Base-by-base conservation (phyloP, 345 rosid genomes). In the Salix udensis region DNA sequence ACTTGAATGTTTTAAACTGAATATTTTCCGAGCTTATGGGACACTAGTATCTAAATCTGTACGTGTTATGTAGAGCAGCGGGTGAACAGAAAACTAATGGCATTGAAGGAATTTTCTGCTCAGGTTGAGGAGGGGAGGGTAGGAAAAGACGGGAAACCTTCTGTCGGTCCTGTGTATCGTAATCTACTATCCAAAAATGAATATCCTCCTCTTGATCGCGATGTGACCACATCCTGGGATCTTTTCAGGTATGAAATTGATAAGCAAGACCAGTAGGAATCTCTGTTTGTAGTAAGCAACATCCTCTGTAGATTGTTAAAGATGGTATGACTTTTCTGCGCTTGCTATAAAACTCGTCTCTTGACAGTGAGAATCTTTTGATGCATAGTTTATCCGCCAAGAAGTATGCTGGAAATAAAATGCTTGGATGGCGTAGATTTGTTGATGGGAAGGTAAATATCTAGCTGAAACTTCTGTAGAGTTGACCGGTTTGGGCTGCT, bases 371-470 rank as follows among this genome's bases (percentile, higher is more conserved):
- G 53, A 8, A 26, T 58, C 13, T 69, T 74, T 78, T 48, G 16
- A 40, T 69, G 60, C 71, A 77, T 86, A 95, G 98, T 48, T 73
- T 76, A n/a, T 86, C 97, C 18, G 97, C 77, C 21, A 82, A 86
- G 83, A 89, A 87, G 74, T 75, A 86, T 74, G 92, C 93, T 24
- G 76, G 79, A 28, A 93, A 89, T 75, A 88, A 75, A 76, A 96
- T 96, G 99, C 96, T 96, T 64, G 99, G 99, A 71, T 93, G 97
- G 93, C 93, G 99, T 64, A 80, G 61, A 81, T 60, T 83, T 74
- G 87, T 91, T 28, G 85, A 91, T 55, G 91, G 84, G 21, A 91
- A 91, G 96, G 99, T 95, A 80, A 80, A 34, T 50, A 50, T 70
- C 52, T 37, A n/a, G 66, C 70, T 48, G 30, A 75, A 73, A 65